Conservation (phyloP, 805 yeast species). For the Starmerella powellii region DNA sequence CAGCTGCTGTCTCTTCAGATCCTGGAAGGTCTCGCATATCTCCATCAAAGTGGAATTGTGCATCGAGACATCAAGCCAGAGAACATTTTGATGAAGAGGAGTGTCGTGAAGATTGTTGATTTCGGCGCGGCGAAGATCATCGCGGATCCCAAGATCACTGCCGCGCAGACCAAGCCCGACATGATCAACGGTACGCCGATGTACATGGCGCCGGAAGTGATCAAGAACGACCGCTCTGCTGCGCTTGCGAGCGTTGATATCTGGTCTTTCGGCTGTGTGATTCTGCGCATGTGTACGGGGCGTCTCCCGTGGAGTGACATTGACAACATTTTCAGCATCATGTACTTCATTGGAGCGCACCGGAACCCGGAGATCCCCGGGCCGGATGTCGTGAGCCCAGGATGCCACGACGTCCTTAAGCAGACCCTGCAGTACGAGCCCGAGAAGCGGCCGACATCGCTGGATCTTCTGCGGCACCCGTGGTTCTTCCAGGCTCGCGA, state of each 20-base stretch:
- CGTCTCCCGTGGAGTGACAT: slow-evolving; percentile 91
- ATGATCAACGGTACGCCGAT: slow-evolving; percentile 85
- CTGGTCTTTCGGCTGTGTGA: slow-evolving; percentile 96
- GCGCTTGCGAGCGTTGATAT: slow-evolving; percentile 61
- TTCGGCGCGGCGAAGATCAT: slow-evolving; percentile 93
- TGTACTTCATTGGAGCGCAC: slow-evolving; percentile 97
- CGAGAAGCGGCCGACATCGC: slow-evolving; percentile 64
- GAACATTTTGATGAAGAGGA: slow-evolving; percentile 72
- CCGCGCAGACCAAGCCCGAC: slow-evolving; percentile 24
- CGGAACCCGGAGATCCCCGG: slow-evolving; percentile 78
- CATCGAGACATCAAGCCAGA: slow-evolving; percentile 96
- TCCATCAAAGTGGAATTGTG: slow-evolving; percentile 90
- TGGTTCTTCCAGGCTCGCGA: slow-evolving; percentile 23
- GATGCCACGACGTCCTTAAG: slow-evolving; percentile 58
- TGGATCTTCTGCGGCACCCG: slow-evolving; percentile 49
- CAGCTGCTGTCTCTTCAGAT: slow-evolving; percentile 84
- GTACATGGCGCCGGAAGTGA: slow-evolving; percentile 98
- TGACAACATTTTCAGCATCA: slow-evolving; percentile 96
- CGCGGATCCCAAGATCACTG: slow-evolving; percentile 29
- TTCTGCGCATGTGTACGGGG: slow-evolving; percentile 93
- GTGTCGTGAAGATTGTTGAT: slow-evolving; percentile 81
- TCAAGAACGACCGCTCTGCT: slow-evolving; percentile 53
- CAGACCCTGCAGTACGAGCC: slow-evolving; percentile 79
- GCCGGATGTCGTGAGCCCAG: slow-evolving; percentile 60
- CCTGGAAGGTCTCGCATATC: slow-evolving; percentile 88